A percentile compares a stretch with the other conserved stretches of the same genome.
Evolutionary conservation across 345 rosid species (phyloP).

Genomic region (Streptanthus diversifolius): DNA sequence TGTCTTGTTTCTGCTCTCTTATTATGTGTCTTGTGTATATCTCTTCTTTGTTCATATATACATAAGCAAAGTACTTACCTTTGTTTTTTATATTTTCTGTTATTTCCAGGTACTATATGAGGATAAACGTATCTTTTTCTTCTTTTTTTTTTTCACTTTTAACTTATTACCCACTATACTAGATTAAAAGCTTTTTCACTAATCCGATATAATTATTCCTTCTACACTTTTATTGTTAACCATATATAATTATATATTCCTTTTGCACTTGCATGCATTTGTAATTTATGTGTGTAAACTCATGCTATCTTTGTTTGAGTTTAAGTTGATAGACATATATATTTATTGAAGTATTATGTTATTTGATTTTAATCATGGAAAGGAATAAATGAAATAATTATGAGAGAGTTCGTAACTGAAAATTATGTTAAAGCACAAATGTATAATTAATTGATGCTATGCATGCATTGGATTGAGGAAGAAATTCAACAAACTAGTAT

Average conservation of each 20-base stretch:
- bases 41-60: slow-evolving; percentile 9
- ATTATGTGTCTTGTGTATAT: slow-evolving; percentile 8
- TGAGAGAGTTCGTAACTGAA: not conserved
- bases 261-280: not conserved
- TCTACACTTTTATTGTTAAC: not conserved
- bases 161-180: slow-evolving; percentile 1
- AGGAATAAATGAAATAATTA: not conserved
- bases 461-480: slow-evolving; percentile 18
- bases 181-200: not conserved
- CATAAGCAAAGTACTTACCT: slow-evolving; percentile 30
- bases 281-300: not conserved
- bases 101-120: slow-evolving; percentile 39
- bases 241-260: not conserved
- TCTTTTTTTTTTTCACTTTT: not conserved
- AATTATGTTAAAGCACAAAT: not conserved
- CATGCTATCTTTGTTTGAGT: not conserved
- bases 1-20: slow-evolving; percentile 18
- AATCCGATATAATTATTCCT: no score
- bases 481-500: not conserved
- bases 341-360: not conserved
- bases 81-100: slow-evolving; percentile 31
- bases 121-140: slow-evolving; percentile 16
- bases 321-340: not conserved
- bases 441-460: slow-evolving; percentile 2
- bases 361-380: not conserved